Evolutionary conservation across 2,329 filamentous ascomycete species (phyloP).

Genomic region (Dactylonectria estremocensis): DNA sequence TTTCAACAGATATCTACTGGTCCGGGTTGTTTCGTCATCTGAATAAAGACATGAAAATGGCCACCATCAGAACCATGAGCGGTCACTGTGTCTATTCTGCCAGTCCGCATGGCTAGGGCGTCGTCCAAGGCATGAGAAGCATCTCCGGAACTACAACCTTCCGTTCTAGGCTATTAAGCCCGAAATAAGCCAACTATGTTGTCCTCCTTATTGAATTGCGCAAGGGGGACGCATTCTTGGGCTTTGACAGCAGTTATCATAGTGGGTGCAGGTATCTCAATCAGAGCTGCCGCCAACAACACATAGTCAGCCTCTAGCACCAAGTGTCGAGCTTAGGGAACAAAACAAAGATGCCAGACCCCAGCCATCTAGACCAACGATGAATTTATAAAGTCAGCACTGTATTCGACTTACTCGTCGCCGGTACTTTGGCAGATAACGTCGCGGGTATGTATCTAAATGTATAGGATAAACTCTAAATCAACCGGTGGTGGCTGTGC

Average conservation of each 20-base stretch:
- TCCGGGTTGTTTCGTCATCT: not conserved
- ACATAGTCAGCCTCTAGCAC: too few relatives aligned
- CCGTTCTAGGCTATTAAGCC: not conserved
- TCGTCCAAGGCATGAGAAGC: too few relatives aligned
- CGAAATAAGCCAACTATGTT: not conserved
- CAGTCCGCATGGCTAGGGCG: not conserved
- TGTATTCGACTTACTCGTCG: too few relatives aligned
- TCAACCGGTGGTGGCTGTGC: constrained; percentile 24
- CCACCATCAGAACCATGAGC: not conserved
- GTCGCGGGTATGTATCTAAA: not conserved
- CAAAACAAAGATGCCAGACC: too few relatives aligned
- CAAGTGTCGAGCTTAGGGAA: too few relatives aligned
- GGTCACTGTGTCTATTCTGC: not conserved
- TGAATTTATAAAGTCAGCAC: too few relatives aligned
- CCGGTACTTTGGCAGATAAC: too few relatives aligned
- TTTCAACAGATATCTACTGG: not conserved
- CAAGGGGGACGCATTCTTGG: not conserved
- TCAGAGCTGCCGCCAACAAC: not conserved
- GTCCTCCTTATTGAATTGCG: not conserved
- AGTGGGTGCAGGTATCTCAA: not conserved
- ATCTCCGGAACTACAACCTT: not conserved
- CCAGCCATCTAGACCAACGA: too few relatives aligned
- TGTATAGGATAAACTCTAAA: not conserved
- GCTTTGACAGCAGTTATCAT: not conserved
- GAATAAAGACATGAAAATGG: too few relatives aligned